Conservation (phyloP, 306 rosid genomes). For the Glycine tomentella region DNA sequence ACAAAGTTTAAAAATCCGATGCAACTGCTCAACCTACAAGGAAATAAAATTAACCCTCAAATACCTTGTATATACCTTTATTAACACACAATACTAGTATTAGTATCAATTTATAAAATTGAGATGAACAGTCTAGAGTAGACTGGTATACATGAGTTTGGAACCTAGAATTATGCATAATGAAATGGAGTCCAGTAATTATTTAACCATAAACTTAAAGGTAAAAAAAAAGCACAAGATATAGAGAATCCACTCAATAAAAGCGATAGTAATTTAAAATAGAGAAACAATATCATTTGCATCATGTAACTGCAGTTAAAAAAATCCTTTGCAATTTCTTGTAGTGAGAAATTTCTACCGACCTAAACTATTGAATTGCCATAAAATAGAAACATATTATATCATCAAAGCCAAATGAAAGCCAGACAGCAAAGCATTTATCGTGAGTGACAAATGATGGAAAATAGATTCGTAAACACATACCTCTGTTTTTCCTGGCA, state of each 20-base stretch:
- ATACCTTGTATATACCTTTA: conserved; percentile 34
- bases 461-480: conserved; percentile 25
- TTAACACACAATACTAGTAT: background rate
- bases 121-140: background rate
- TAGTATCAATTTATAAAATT: conserved; percentile 15
- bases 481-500: conserved; percentile 99
- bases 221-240: background rate
- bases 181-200: conserved; percentile 3
- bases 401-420: conserved; percentile 7
- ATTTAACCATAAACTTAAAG: conserved; percentile 9
- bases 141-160: conserved; percentile 10
- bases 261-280: conserved; percentile 5
- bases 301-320: background rate
- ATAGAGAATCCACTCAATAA: conserved; percentile 15
- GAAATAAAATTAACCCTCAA: conserved; percentile 46
- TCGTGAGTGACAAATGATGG: conserved; percentile 24
- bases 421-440: conserved; percentile 21
- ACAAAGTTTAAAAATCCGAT: conserved; percentile 95
- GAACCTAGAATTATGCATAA: background rate
- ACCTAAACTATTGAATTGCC: background rate
- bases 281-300: conserved; percentile 12
- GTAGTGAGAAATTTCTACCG: conserved; percentile 5
- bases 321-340: too few relatives aligned
- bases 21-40: conserved; percentile 93
- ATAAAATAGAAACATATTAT: background rate